Conservation (phyloP, 352 stramenopile species). For the Globisporangium emineosum region DNA sequence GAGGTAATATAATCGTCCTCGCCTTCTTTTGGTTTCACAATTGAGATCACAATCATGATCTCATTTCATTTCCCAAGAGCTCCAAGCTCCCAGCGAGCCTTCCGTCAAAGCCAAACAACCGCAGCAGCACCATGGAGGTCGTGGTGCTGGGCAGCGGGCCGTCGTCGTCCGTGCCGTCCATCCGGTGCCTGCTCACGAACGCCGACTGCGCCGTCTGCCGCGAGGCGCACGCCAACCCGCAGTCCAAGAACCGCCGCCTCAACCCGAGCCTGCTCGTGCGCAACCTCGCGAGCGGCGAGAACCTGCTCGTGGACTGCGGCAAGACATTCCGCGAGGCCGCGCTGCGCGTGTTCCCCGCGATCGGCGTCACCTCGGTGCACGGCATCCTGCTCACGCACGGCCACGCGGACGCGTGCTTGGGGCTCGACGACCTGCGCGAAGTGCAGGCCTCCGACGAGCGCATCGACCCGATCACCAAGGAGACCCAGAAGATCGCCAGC, state of each 20-base stretch:
- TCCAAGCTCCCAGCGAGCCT: neutral
- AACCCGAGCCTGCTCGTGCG: conserved; percentile 81
- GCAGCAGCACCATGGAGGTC: conserved; percentile 80
- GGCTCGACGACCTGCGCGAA: conserved; percentile 83
- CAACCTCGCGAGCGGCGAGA: conserved; percentile 31
- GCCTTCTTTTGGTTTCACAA: no score
- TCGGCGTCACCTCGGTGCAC: conserved; percentile 55
- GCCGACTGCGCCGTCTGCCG: conserved; percentile 53
- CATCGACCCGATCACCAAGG: conserved; percentile 55
- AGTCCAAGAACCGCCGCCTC: conserved; percentile 73
- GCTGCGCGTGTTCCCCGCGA: conserved; percentile 56
- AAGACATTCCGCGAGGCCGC: conserved; percentile 87
- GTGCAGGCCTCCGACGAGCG: conserved; percentile 59
- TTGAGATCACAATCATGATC: no score
- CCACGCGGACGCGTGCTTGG: conserved; percentile 80
- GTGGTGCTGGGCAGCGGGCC: conserved; percentile 78
- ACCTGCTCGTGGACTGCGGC: conserved; percentile 85
- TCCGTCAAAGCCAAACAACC: conserved; percentile 13
- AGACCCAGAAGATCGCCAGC: conserved; percentile 50
- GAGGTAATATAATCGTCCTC: no score
- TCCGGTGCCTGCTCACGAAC: conserved; percentile 65
- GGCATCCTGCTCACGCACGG: conserved; percentile 81
- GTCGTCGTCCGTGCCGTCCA: conserved; percentile 78
- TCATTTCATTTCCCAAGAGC: neutral
- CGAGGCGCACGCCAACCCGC: conserved; percentile 61